Base-by-base conservation (phyloP, 306 rosid species). In the Benincasa hispida region DNA sequence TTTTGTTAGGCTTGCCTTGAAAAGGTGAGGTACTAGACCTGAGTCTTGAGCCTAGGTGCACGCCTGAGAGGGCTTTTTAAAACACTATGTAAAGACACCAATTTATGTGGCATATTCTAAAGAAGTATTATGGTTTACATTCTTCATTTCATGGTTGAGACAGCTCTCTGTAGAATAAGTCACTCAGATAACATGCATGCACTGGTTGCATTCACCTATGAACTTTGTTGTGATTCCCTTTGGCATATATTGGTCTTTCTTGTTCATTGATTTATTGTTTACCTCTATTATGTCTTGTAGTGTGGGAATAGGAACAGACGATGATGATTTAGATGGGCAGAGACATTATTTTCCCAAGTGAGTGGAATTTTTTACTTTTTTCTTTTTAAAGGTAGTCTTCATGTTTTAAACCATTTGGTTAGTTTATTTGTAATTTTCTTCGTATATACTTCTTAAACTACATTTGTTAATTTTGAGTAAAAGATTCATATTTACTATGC, bases 291-390 rank as follows among this genome's bases (percentile, higher is more conserved):
- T 73, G 69, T 45, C 47, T 69, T 81, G 83, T 75, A 86, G 91
- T 67, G 51, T 25, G 79, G 86, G 77, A 58, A 58, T 79, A 54
- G 88, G 83, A 73, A 88, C 80, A 22, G 81, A 80, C 48, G 93
- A 37, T 61, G 87, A 81, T 54, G 72, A 83, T 80, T 79, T 84
- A 17, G 78, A 19, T 75, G 86, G 84, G 57, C 80, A 34, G 80
- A 84, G 87, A 81, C 81, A 30, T 77, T 90, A 89, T 88, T 86
- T 93, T 81, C 98, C 97, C 6, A 81, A 74, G 97, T 89, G 84
- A 89, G 98, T 88, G 70, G 78, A 77, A 41, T 76, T 72, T 74
- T 62, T 65, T 70, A 56, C 74, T 62, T 57, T 30, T 59, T 50
- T 12, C 45, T 57, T 62, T 63, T 73, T 67, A 30, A 13, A 22